Percentiles rank a stretch among this genome's conserved stretches.
Evolutionary conservation across 805 yeast species (phyloP).

Genomic region (Saturnispora ahearnii): DNA sequence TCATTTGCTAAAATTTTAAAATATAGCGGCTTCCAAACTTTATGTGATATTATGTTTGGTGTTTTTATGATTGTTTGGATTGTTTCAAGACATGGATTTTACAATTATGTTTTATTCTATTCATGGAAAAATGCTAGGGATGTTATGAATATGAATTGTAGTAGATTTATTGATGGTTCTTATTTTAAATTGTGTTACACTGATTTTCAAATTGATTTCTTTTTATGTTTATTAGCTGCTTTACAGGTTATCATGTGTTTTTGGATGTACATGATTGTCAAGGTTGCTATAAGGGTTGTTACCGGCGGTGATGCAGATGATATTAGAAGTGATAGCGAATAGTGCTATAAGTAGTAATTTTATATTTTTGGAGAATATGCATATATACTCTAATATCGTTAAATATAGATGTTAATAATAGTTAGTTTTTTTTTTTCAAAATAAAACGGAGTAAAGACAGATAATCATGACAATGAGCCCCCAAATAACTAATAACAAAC

Average conservation of each 20-base stretch:
- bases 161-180: slow-evolving; percentile 11
- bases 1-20: slow-evolving; percentile 69
- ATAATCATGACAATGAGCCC: slow-evolving; percentile 47
- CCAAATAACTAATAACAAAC: slow-evolving; percentile 41
- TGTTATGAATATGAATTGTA: slow-evolving; percentile 42
- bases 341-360: slow-evolving; percentile 9
- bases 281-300: slow-evolving; percentile 61
- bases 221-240: slow-evolving; percentile 49
- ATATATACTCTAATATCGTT: not conserved
- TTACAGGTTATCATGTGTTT: slow-evolving; percentile 56
- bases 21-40: slow-evolving; percentile 50
- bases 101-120: slow-evolving; percentile 57
- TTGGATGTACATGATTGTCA: slow-evolving; percentile 69
- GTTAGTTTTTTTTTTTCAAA: slow-evolving; percentile 17
- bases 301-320: slow-evolving; percentile 77
- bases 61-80: slow-evolving; percentile 65
- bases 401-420: not conserved
- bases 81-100: slow-evolving; percentile 60
- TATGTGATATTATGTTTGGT: slow-evolving; percentile 64
- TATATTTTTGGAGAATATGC: not conserved
- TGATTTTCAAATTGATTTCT: slow-evolving; percentile 34
- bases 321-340: slow-evolving; percentile 75
- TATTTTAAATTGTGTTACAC: slow-evolving; percentile 41
- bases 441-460: slow-evolving; percentile 42
- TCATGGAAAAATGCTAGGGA: slow-evolving; percentile 38